Base-by-base conservation (phyloP, 306 rosid species). In the Argentina anserina region DNA sequence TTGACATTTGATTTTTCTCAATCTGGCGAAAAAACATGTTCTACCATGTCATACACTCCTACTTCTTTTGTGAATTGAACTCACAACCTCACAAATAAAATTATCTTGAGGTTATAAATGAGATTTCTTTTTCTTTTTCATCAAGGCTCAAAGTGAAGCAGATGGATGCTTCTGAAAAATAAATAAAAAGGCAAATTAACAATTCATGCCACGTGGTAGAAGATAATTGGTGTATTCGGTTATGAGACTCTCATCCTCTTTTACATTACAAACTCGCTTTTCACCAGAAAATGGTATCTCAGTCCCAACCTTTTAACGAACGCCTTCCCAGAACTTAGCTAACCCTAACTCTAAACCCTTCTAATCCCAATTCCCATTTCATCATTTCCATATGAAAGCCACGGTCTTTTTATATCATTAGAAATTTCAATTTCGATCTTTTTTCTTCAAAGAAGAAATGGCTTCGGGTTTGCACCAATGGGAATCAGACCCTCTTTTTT, bases 401-500 rank as follows among this genome's bases (percentile, higher is more conserved):
- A 5, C 17, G 31, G 23, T 18, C 31, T 53, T 53, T 55, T 26
- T 25, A n/a, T 25, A 6, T 36, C 18, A 52, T 36, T 70, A 50
- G 17, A 21, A 1, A 50, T 5, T 46, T 4, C 72, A 36, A 67
- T 67, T 23, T 41, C 3, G 14, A 26, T 21, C 10, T 8, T 18
- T 2, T 18, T 4, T 42, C 0, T 42, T 6, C 5, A 7, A 49
- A 47, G 20, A 18, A 6, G 55, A 10, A 60, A 81, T 81, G 84
- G 78, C 82, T 46, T 75, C 82, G 71, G 74, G 74, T 66, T 81
- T 74, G 71, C 79, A 63, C 43, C 85, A 70, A 46, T 81, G 85
- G 85, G 85, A 81, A 49, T 69, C 82, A 12, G 85, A 81, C 79
- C 85, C 85, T 74, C 76, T 81, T 69, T 78, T 69, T 29, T 74